Evolutionary conservation across 768 basidiomycete species (phyloP).

Genomic region (Kwoniella heveanensis): DNA sequence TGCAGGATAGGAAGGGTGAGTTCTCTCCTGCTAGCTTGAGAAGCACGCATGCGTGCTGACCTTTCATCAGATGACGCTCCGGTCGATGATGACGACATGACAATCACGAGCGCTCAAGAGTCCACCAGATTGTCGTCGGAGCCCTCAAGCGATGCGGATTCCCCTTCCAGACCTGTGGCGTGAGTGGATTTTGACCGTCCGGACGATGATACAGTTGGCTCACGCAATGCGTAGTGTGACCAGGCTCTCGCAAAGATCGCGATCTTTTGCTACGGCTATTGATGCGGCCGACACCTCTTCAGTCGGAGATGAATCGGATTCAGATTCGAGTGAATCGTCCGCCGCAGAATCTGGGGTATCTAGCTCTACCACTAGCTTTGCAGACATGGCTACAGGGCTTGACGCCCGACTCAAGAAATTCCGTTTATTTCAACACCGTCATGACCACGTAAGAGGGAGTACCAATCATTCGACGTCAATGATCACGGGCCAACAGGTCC

Average conservation of each 20-base stretch:
- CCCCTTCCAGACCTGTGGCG: background rate
- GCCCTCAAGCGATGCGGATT: background rate
- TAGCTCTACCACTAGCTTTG: background rate
- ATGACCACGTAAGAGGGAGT: background rate
- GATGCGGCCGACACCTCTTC: slow-evolving; percentile 14
- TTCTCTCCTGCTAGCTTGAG: background rate
- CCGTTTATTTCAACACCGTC: background rate
- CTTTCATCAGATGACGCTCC: background rate
- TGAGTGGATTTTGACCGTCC: too few relatives aligned
- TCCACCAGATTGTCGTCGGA: background rate
- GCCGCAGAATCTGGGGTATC: slow-evolving; percentile 2
- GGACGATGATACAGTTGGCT: background rate
- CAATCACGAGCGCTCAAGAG: background rate
- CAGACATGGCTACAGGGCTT: slow-evolving; percentile 15
- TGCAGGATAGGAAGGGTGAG: background rate
- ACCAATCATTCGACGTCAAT: background rate
- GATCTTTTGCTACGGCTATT: slow-evolving; percentile 7
- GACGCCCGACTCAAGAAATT: slow-evolving; percentile 3
- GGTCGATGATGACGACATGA: background rate
- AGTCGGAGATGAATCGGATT: slow-evolving; percentile 19
- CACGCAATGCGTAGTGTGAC: background rate
- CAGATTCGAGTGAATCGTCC: background rate
- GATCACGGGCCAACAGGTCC: background rate
- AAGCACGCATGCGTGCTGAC: background rate
- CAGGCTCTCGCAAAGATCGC: slow-evolving; percentile 14